phyloP scores from a whole-genome alignment of 1,284 basidiomycete species.

The Cryptococcus hybrid region DNA sequence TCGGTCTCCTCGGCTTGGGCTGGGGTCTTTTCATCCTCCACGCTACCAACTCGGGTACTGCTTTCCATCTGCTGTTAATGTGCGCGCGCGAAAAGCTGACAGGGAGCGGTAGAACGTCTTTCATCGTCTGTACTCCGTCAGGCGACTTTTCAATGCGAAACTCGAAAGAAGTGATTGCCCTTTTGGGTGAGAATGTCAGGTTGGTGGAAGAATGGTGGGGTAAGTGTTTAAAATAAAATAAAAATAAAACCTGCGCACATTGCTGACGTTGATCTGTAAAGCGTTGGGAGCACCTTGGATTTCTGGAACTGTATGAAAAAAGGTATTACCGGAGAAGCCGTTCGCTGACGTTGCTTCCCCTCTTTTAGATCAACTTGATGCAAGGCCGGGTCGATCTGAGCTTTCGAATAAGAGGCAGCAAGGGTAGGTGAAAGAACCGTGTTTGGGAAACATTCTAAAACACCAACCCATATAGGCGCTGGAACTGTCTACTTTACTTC shows the following conservation, averaged over 20 bases:
- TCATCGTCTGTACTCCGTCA: conserved; percentile 46
- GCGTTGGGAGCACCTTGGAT: conserved; percentile 50
- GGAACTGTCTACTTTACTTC: conserved; percentile 51
- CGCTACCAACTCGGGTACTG: conserved; percentile 48
- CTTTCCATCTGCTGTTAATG: no score
- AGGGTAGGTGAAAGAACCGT: no score
- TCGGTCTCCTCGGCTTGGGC: conserved; percentile 35
- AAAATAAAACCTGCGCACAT: no score
- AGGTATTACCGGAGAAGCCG: no score
- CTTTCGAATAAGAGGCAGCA: conserved; percentile 44
- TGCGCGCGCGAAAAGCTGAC: no score
- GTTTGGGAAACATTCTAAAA: no score
- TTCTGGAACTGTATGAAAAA: conserved; percentile 46
- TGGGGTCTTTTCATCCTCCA: conserved; percentile 48
- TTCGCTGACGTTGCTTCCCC: no score
- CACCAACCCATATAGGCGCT: no score
- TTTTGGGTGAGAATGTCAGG: conserved; percentile 41
- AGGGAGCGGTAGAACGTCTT: no score
- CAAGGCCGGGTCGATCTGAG: conserved; percentile 50
- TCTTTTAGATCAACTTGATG: conserved; percentile 46
- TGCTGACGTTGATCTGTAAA: conserved; percentile 4
- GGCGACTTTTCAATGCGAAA: conserved; percentile 47
- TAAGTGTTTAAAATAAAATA: no score
- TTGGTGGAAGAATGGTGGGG: conserved; percentile 45
- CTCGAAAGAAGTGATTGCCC: conserved; percentile 34